A percentile compares a stretch with the other conserved stretches of the same genome.
These are phyloP conservation scores for Blastomyces gilchristii DNA, from an alignment of 2,329 filamentous ascomycete species.

Conservation along the genomic window DNA sequence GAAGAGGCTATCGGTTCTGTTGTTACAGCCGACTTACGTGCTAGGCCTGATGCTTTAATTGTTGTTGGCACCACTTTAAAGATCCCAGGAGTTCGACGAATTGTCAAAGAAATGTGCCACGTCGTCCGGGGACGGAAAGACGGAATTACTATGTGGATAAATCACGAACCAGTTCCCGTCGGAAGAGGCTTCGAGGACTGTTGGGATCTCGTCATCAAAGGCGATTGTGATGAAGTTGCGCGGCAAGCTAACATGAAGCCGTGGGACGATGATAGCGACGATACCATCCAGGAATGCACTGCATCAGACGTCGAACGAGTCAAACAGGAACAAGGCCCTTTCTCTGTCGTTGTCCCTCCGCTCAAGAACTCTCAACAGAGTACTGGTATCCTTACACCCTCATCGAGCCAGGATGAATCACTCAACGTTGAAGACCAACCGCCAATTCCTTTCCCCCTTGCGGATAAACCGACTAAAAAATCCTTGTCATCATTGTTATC, in stretches of 20 bases:
- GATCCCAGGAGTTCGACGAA: constrained; percentile 79
- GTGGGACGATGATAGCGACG: constrained; percentile 44
- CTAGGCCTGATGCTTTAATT: constrained; percentile 79
- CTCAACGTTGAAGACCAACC: constrained; percentile 19
- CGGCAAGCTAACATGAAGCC: constrained; percentile 52
- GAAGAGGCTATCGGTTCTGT: constrained; percentile 92
- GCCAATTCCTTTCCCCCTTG: constrained; percentile 1
- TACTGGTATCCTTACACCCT: constrained; percentile 34
- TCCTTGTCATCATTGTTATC: constrained; percentile 8
- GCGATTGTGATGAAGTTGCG: constrained; percentile 81
- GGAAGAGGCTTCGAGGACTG: constrained; percentile 80
- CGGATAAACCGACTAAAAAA: not conserved
- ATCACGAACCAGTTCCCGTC: constrained; percentile 72
- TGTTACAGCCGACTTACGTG: constrained; percentile 72
- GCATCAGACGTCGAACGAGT: constrained; percentile 36
- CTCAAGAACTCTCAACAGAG: constrained; percentile 28
- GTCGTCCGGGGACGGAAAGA: constrained; percentile 68
- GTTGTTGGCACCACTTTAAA: constrained; percentile 95
- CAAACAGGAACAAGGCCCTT: constrained; percentile 29
- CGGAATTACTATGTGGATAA: constrained; percentile 89
- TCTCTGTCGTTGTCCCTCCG: constrained; percentile 34
- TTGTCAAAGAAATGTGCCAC: constrained; percentile 83
- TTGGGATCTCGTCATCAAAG: constrained; percentile 84
- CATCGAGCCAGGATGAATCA: constrained; percentile 32
- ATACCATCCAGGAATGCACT: constrained; percentile 36